Base-by-base conservation (phyloP, 768 basidiomycete species). In the Gautieria morchelliformis region DNA sequence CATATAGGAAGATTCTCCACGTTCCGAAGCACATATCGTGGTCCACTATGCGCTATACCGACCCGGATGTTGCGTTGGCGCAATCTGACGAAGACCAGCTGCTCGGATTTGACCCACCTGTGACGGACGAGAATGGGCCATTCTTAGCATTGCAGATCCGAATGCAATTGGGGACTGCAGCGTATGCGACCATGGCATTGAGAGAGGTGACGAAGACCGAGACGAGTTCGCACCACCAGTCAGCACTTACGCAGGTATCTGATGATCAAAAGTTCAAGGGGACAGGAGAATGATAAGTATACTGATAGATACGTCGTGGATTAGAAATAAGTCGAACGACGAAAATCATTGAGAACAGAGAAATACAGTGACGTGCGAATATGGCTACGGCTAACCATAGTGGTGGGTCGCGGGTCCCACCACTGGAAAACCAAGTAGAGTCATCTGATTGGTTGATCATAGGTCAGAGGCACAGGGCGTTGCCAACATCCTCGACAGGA, bases 181-280 rank as follows among this genome's bases (percentile, higher is more conserved):
- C 92, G 5, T 99, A 97, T 70, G 96, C 96, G 1, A 99, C 96
- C 2, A 99, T 99, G 96, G 95, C 94, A 4, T 69, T 99, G 63
- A 82, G 93, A 42, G 93, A 96, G 71, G 82, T 96, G 45, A 93
- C 93, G 14, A 98, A 95, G 73, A 90, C 87, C 35, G 93, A 97
- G 65, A 97, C 94, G 19, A 93, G 91, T 67, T 86, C 92, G 41
- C 92, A 93, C 64, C 85, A 84, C 72, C 94, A 96, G 67, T 87
- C 78, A n/a, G 73, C 74, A 62, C 75, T 93, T 60, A 93, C 91
- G 12, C 78, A 76, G 53, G 76, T 79, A 33, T 84, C 89, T 20
- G 89, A 88, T 67, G 91, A 93, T 66, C 91, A 93, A 67, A 82
- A 82, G 63, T 91, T 84, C 68, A 80, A 82, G 61, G 83, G 86